These are phyloP conservation scores for Torrubiellomyces zombiae DNA, from an alignment of 2,329 filamentous ascomycete species.

Conservation along the genomic window DNA sequence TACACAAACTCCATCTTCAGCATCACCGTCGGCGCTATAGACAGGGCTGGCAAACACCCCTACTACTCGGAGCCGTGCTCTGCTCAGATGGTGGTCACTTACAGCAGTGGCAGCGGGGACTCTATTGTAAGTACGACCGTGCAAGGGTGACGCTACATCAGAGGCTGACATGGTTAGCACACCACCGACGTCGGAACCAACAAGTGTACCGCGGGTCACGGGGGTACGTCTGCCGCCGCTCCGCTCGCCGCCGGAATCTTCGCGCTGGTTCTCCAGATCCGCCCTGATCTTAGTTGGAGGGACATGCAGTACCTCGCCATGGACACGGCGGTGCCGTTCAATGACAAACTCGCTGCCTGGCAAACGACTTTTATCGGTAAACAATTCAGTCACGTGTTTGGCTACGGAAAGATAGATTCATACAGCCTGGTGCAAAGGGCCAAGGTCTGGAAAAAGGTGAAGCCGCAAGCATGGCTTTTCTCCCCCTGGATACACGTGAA, in stretches of 20 bases:
- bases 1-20: constrained; percentile 99
- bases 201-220: constrained; percentile 65
- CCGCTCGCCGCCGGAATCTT: constrained; percentile 86
- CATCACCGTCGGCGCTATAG: constrained; percentile 87
- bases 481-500: constrained; percentile 90
- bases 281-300: constrained; percentile 81
- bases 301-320: constrained; percentile 87
- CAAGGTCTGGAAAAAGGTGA: constrained; percentile 73
- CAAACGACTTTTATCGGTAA: constrained; percentile 65
- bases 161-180: constrained; percentile 31
- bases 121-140: constrained; percentile 44
- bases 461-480: constrained; percentile 88
- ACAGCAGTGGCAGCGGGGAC: constrained; percentile 79
- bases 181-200: constrained; percentile 87
- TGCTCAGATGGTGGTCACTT: constrained; percentile 87
- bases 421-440: constrained; percentile 72
- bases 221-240: constrained; percentile 88
- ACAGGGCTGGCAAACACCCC: constrained; percentile 72
- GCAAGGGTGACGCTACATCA: neutral
- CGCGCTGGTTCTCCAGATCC: constrained; percentile 68
- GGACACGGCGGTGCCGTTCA: constrained; percentile 66
- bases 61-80: constrained; percentile 96
- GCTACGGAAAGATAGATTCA: constrained; percentile 88
- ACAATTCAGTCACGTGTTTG: constrained; percentile 85
- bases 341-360: constrained; percentile 56